These are phyloP conservation scores for Teunomyces cretensis DNA, from an alignment of 805 yeast species.

Conservation along the genomic window DNA sequence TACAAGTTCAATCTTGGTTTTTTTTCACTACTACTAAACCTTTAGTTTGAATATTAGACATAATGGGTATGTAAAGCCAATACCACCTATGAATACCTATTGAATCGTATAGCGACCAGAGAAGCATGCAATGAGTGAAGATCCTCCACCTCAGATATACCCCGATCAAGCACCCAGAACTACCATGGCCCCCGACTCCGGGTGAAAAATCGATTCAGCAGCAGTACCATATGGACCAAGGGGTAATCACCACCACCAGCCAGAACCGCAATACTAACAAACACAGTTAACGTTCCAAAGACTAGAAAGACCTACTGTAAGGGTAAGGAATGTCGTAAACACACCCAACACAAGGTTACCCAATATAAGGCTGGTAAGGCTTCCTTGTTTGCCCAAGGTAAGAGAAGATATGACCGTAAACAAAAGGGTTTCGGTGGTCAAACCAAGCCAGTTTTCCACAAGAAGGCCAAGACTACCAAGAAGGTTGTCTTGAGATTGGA, in stretches of 20 bases:
- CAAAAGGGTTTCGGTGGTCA: slow-evolving; percentile 99
- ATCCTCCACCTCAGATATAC: no score
- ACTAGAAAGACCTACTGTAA: slow-evolving; percentile 99
- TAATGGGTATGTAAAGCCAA: slow-evolving; percentile 22
- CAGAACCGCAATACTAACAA: slow-evolving; percentile 23
- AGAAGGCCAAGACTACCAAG: slow-evolving; percentile 99
- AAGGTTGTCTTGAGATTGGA: slow-evolving; percentile 99
- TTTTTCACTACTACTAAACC: slow-evolving; percentile 6
- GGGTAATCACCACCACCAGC: neutral
- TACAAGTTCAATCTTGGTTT: slow-evolving; percentile 4
- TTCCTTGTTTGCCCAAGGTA: slow-evolving; percentile 98
- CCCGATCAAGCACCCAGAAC: no score
- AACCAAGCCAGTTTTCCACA: slow-evolving; percentile 99
- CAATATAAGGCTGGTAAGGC: slow-evolving; percentile 99
- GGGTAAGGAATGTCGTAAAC: slow-evolving; percentile 98
- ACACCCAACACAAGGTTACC: slow-evolving; percentile 99
- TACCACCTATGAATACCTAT: neutral
- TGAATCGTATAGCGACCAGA: neutral
- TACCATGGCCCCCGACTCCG: no score
- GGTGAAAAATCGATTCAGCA: neutral
- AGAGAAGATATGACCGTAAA: slow-evolving; percentile 99
- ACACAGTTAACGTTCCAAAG: slow-evolving; percentile 99
- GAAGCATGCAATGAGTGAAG: no score
- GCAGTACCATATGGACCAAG: neutral
- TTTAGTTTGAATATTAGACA: slow-evolving; percentile 13